A percentile compares a stretch with the other conserved stretches of the same genome.
These are phyloP conservation scores for Apiospora phragmitis DNA, from an alignment of 2,329 filamentous ascomycete genomes.

Conservation along the genomic window DNA sequence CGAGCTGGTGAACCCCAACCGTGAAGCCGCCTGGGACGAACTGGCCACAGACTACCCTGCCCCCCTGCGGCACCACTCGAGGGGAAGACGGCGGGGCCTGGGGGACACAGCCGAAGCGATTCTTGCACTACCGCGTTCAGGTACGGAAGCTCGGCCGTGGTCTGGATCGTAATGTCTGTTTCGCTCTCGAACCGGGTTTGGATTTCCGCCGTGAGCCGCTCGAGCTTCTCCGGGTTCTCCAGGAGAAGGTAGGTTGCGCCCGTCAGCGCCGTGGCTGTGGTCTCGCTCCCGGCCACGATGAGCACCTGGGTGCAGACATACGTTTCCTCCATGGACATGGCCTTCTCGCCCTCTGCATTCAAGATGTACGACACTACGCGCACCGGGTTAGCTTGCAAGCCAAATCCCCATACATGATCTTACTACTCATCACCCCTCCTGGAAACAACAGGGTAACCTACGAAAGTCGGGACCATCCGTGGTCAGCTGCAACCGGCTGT, in stretches of 20 bases:
- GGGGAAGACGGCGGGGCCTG: slow-evolving; percentile 17
- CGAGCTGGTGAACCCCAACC: slow-evolving; percentile 5
- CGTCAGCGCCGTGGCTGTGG: slow-evolving; percentile 42
- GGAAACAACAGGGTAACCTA: neutral
- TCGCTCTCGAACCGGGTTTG: slow-evolving; percentile 30
- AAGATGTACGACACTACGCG: slow-evolving; percentile 2
- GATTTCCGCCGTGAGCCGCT: slow-evolving; percentile 35
- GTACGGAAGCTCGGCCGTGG: slow-evolving; percentile 30
- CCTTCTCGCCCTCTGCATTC: slow-evolving; percentile 8
- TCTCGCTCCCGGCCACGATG: slow-evolving; percentile 43
- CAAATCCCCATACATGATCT: neutral
- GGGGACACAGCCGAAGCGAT: slow-evolving; percentile 38
- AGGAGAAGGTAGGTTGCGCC: slow-evolving; percentile 37
- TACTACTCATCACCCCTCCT: neutral
- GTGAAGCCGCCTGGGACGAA: slow-evolving; percentile 13
- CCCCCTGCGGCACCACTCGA: slow-evolving; percentile 12
- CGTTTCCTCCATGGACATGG: slow-evolving; percentile 7
- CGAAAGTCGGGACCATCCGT: slow-evolving; percentile 9
- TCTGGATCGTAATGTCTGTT: slow-evolving; percentile 33
- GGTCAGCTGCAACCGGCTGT: neutral
- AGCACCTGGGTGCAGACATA: slow-evolving; percentile 10
- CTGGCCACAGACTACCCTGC: slow-evolving; percentile 12
- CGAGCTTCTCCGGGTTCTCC: slow-evolving; percentile 23
- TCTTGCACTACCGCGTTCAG: slow-evolving; percentile 39
- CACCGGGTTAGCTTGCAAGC: neutral